These are phyloP conservation scores for Rutstroemia sp. DNA, from an alignment of 2,329 filamentous ascomycete species.

Conservation along the genomic window DNA sequence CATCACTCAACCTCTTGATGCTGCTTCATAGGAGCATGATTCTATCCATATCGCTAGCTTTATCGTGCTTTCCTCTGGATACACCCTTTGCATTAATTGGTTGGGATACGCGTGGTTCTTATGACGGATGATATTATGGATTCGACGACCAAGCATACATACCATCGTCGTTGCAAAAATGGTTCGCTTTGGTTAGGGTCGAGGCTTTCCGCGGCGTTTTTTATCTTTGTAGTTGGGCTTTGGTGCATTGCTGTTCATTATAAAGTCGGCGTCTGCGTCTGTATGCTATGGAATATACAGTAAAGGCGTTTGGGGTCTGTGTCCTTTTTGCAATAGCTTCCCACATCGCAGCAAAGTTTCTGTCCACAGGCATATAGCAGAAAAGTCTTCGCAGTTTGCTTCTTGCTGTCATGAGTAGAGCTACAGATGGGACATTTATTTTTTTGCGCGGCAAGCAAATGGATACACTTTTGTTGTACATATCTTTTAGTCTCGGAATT, in stretches of 20 bases:
- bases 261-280: constrained; percentile 8
- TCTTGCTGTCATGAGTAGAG: constrained; percentile 8
- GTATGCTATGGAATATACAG: constrained; percentile 9
- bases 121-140: constrained; percentile 23
- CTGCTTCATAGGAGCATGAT: constrained; percentile 21
- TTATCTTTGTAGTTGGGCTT: constrained; percentile 7
- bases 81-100: constrained; percentile 27
- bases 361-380: constrained; percentile 8
- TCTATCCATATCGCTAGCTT: constrained; percentile 22
- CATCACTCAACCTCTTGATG: constrained; percentile 26
- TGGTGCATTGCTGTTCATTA: constrained; percentile 6
- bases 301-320: constrained; percentile 5
- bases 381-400: constrained; percentile 3
- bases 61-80: constrained; percentile 26
- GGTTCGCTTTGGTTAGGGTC: constrained; percentile 8
- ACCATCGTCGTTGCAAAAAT: constrained; percentile 3
- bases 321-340: background rate
- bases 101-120: constrained; percentile 28
- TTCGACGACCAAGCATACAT: constrained; percentile 7
- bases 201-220: constrained; percentile 5
- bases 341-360: constrained; percentile 3
- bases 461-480: background rate
- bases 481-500: background rate
- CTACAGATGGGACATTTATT: background rate
- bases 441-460: background rate